Conservation (phyloP, 805 yeast species). For the Wickerhamomyces tratensis region DNA sequence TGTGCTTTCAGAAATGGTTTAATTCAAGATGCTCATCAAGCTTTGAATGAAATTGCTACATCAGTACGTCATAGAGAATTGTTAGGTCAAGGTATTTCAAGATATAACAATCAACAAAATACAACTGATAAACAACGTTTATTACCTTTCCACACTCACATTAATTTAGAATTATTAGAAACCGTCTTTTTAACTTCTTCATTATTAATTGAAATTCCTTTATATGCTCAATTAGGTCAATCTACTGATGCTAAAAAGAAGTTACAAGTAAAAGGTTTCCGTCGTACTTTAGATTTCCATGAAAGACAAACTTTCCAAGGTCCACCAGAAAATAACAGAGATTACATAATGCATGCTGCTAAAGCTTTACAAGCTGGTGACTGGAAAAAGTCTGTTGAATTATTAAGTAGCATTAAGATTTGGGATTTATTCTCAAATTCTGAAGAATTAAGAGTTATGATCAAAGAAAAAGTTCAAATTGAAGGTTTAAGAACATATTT, state of each 20-base stretch:
- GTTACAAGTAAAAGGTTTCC: conserved; percentile 71
- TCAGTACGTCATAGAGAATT: conserved; percentile 84
- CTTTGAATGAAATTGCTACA: conserved; percentile 79
- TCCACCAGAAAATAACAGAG: conserved; percentile 95
- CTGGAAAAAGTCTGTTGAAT: conserved; percentile 70
- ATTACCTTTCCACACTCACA: conserved; percentile 97
- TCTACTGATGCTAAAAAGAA: conserved; percentile 51
- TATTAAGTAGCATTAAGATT: conserved; percentile 68
- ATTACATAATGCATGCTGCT: conserved; percentile 87
- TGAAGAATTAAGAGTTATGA: conserved; percentile 58
- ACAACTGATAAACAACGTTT: conserved; percentile 67
- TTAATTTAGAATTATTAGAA: conserved; percentile 89
- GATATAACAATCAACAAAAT: conserved; percentile 46
- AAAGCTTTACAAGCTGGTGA: conserved; percentile 81
- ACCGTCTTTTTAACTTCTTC: conserved; percentile 89
- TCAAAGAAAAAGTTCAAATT: conserved; percentile 69
- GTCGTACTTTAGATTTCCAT: conserved; percentile 83
- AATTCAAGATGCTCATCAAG: conserved; percentile 78
- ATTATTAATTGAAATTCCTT: conserved; percentile 85
- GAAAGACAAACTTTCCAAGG: conserved; percentile 94
- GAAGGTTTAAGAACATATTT: conserved; percentile 92
- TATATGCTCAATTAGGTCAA: conserved; percentile 61
- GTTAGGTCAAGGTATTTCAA: conserved; percentile 81
- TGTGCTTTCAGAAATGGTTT: conserved; percentile 90
- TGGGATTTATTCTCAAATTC: conserved; percentile 77